These are phyloP conservation scores for Pseudogymnoascus sp. DNA, from an alignment of 2,329 filamentous ascomycete genomes.

Conservation along the genomic window DNA sequence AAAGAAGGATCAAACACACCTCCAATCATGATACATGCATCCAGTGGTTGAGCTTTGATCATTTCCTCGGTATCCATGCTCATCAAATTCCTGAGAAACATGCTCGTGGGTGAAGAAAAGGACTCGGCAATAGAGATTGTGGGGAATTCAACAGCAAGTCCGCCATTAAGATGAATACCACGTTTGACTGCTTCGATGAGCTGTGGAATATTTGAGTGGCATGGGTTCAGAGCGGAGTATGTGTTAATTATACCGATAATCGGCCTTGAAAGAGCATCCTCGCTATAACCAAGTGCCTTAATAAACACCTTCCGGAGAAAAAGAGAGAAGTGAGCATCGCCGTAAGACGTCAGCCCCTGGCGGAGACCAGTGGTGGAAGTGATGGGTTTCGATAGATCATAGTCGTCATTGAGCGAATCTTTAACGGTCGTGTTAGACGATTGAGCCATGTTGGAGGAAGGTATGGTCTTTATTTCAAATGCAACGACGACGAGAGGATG, in stretches of 20 bases:
- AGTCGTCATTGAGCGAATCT: constrained; percentile 34
- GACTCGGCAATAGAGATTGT: constrained; percentile 65
- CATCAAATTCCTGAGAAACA: constrained; percentile 69
- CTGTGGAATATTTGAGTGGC: constrained; percentile 64
- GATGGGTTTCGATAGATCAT: constrained; percentile 50
- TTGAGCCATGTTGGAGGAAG: background rate
- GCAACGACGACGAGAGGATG: background rate
- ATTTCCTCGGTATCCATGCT: constrained; percentile 76
- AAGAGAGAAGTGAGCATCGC: constrained; percentile 66
- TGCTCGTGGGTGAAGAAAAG: constrained; percentile 63
- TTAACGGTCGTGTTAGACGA: background rate
- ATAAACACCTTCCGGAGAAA: constrained; percentile 72
- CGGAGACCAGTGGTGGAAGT: constrained; percentile 45
- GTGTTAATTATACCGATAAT: constrained; percentile 72
- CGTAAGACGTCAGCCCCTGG: constrained; percentile 59
- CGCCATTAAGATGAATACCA: constrained; percentile 58
- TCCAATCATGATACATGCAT: constrained; percentile 60
- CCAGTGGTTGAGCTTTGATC: constrained; percentile 63
- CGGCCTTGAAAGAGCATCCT: constrained; percentile 60
- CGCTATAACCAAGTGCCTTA: constrained; percentile 66
- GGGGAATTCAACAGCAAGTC: constrained; percentile 63
- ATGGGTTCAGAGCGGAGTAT: constrained; percentile 65
- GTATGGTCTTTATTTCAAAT: background rate
- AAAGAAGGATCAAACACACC: constrained; percentile 33
- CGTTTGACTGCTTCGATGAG: constrained; percentile 63